Percentiles rank a stretch among this genome's conserved stretches.
Evolutionary conservation across 176 grass and related monocot species (phyloP).

Genomic region (Puya raimondii): DNA sequence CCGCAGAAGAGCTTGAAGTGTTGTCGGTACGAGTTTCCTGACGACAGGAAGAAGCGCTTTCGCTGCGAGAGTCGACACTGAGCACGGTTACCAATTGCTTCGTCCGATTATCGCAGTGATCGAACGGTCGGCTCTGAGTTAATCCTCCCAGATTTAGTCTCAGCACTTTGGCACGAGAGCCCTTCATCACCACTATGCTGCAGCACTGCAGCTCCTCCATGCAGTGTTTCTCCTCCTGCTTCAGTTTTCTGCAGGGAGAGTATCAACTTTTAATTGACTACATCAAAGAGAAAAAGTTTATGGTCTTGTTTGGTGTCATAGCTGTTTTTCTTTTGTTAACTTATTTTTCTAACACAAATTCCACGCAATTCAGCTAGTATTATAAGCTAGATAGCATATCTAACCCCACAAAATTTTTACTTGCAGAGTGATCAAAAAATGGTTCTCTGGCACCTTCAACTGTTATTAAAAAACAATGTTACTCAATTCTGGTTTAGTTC

Average conservation of each 20-base stretch:
- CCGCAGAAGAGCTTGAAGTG: neutral
- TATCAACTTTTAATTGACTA: neutral
- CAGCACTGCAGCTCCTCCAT: constrained; percentile 29
- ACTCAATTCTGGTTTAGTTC: too few relatives aligned
- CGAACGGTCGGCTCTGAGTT: constrained; percentile 6
- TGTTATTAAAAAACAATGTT: too few relatives aligned
- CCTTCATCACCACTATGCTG: constrained; percentile 23
- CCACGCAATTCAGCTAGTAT: too few relatives aligned
- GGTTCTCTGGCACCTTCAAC: too few relatives aligned
- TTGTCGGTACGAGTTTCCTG: neutral
- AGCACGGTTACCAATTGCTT: neutral
- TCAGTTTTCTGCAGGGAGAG: constrained; percentile 7
- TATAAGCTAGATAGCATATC: too few relatives aligned
- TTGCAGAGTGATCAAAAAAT: too few relatives aligned
- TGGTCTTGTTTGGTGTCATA: too few relatives aligned
- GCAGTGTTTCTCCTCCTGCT: constrained; percentile 23
- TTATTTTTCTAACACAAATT: too few relatives aligned
- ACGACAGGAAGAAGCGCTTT: neutral
- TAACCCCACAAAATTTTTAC: too few relatives aligned
- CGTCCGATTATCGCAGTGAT: neutral
- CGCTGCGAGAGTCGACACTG: neutral
- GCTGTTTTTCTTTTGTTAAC: too few relatives aligned
- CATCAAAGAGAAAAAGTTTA: neutral
- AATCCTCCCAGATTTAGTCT: constrained; percentile 21
- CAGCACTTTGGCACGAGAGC: constrained; percentile 21